Percentiles rank a stretch among this genome's conserved stretches.
These are phyloP conservation scores for Coemansia sp. DNA, from an alignment of 192 early-diverging fungal species.

Conservation along the genomic window DNA sequence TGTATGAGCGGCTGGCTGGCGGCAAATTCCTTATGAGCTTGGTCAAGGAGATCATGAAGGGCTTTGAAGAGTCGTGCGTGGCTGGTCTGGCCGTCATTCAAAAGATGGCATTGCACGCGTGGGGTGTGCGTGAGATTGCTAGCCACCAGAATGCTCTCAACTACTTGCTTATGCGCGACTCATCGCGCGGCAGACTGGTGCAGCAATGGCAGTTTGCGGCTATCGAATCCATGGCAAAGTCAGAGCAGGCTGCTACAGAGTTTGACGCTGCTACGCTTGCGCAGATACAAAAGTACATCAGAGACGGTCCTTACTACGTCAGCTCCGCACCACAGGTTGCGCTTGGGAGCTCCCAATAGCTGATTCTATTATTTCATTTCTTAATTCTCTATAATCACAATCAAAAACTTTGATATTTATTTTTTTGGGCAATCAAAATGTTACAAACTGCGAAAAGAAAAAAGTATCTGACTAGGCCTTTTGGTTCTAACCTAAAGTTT, in stretches of 20 bases:
- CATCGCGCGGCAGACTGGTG: conserved; percentile 35
- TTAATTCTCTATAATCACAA: conserved; percentile 8
- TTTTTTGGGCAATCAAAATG: neutral
- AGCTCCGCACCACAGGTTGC: conserved; percentile 33
- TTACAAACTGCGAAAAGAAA: neutral
- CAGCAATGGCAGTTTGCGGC: conserved; percentile 51
- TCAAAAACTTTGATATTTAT: conserved; percentile 5
- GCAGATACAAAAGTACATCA: conserved; percentile 29
- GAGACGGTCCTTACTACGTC: conserved; percentile 47
- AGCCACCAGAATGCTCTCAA: conserved; percentile 37
- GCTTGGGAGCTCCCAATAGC: conserved; percentile 13
- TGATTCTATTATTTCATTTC: neutral
- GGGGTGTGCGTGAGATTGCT: conserved; percentile 49
- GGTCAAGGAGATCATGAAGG: conserved; percentile 50
- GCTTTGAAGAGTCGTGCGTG: conserved; percentile 48
- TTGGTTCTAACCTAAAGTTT: neutral
- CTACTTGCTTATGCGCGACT: conserved; percentile 44
- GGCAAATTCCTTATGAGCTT: conserved; percentile 38
- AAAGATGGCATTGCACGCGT: conserved; percentile 42
- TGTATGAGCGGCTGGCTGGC: conserved; percentile 36
- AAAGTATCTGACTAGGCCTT: neutral
- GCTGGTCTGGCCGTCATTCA: conserved; percentile 45
- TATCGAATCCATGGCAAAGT: conserved; percentile 31
- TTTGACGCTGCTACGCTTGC: conserved; percentile 34
- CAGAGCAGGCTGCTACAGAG: conserved; percentile 23